phyloP scores from a whole-genome alignment of 2,329 filamentous ascomycete genomes.

The Aureobasidium sp. region DNA sequence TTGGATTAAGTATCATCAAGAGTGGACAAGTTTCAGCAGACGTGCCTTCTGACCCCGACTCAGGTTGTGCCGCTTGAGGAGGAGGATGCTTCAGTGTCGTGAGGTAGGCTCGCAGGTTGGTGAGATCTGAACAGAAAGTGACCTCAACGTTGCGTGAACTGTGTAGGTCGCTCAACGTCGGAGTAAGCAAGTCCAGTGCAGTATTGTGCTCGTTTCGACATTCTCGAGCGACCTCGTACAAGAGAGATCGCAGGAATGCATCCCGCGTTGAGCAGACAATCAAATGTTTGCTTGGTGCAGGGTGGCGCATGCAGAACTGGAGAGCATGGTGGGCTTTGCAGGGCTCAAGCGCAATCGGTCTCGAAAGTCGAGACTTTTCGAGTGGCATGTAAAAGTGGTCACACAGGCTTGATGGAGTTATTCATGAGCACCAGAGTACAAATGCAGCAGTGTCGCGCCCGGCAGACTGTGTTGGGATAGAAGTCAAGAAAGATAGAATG shows the following conservation, averaged over 20 bases:
- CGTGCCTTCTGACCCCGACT: neutral
- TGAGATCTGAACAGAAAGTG: slow-evolving; percentile 65
- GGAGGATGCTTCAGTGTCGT: slow-evolving; percentile 27
- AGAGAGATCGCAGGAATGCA: slow-evolving; percentile 55
- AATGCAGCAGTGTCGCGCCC: neutral
- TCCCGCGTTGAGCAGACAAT: slow-evolving; percentile 60
- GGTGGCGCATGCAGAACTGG: slow-evolving; percentile 51
- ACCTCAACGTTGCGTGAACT: slow-evolving; percentile 61
- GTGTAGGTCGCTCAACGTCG: slow-evolving; percentile 61
- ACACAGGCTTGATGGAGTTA: neutral
- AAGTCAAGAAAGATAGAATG: neutral
- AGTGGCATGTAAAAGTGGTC: neutral
- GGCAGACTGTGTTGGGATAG: neutral
- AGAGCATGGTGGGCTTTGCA: slow-evolving; percentile 47
- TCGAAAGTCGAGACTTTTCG: neutral
- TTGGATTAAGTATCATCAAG: slow-evolving; percentile 57
- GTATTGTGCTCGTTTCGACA: neutral
- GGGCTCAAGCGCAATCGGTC: slow-evolving; percentile 33
- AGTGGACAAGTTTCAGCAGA: slow-evolving; percentile 27
- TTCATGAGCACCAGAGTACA: neutral
- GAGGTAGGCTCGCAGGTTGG: slow-evolving; percentile 69
- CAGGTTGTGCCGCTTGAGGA: neutral
- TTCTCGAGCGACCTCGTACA: slow-evolving; percentile 1
- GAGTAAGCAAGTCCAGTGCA: slow-evolving; percentile 42
- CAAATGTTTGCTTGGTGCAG: slow-evolving; percentile 54